phyloP scores from a whole-genome alignment of 116 monocot genomes.

The Cymodocea nodosa region DNA sequence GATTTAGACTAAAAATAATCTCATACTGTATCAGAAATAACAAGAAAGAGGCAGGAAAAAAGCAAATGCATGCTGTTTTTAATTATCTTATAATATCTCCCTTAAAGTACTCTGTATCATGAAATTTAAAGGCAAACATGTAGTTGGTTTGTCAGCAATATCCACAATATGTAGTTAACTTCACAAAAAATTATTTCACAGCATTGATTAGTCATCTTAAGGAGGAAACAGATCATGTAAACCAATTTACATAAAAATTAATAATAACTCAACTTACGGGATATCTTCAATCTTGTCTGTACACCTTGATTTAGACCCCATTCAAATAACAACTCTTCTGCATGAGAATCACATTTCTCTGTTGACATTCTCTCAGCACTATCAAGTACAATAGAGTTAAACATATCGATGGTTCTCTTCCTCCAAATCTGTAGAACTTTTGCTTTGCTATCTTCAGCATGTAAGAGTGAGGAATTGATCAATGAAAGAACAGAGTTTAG shows the following conservation, averaged over 20 bases:
- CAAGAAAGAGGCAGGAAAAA: no score
- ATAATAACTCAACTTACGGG: constrained; percentile 31
- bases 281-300: constrained; percentile 53
- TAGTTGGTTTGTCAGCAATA: no score
- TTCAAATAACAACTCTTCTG: constrained; percentile 42
- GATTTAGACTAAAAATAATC: no score
- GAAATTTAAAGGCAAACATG: no score
- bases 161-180: no score
- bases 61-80: no score
- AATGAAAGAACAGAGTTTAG: constrained; percentile 42
- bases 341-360: constrained; percentile 10
- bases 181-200: no score
- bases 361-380: constrained; percentile 15
- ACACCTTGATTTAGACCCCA: constrained; percentile 57
- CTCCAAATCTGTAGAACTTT: constrained; percentile 28
- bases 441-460: constrained; percentile 10
- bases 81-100: no score
- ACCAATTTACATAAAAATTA: background rate
- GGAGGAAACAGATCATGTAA: no score
- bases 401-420: constrained; percentile 24
- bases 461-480: constrained; percentile 16
- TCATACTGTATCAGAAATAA: no score
- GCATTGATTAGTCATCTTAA: no score
- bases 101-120: no score
- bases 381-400: constrained; percentile 19